Evolutionary conservation across 2,329 filamentous ascomycete genomes (phyloP).

Genomic region (Penicillium olsonii): DNA sequence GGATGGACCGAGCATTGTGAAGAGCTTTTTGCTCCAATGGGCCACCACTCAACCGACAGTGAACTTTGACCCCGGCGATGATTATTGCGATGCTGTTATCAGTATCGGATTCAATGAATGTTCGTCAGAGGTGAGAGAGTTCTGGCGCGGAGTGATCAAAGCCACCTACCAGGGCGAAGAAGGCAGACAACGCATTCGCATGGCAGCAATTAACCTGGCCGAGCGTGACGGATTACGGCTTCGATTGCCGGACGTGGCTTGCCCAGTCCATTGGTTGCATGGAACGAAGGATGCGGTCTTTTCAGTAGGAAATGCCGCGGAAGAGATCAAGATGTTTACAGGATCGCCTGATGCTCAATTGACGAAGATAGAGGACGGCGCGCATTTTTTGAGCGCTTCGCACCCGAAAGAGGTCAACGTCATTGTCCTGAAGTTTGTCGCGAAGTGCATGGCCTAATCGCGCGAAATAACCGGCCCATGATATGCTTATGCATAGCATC

Average conservation of each 20-base stretch:
- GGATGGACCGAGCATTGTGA: conserved; percentile 42
- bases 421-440: background rate
- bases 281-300: conserved; percentile 23
- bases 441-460: background rate
- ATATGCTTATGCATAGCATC: no score
- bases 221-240: conserved; percentile 52
- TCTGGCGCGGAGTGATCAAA: conserved; percentile 49
- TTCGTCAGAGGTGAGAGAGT: conserved; percentile 39
- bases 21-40: conserved; percentile 42
- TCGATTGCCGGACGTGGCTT: conserved; percentile 49
- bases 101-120: conserved; percentile 50
- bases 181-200: conserved; percentile 48
- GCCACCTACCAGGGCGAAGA: conserved; percentile 53
- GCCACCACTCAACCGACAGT: conserved; percentile 41
- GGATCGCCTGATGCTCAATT: conserved; percentile 47
- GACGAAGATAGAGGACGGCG: conserved; percentile 48
- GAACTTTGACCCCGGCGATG: conserved; percentile 44
- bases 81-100: conserved; percentile 50
- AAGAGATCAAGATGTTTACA: conserved; percentile 50
- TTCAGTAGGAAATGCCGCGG: conserved; percentile 7
- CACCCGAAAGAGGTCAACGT: conserved; percentile 48
- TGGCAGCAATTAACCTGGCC: conserved; percentile 53
- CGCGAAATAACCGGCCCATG: no score
- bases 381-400: conserved; percentile 53
- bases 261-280: conserved; percentile 54